These are phyloP conservation scores for Fusarium equiseti DNA, from an alignment of 2,329 filamentous ascomycete genomes.

Conservation along the genomic window DNA sequence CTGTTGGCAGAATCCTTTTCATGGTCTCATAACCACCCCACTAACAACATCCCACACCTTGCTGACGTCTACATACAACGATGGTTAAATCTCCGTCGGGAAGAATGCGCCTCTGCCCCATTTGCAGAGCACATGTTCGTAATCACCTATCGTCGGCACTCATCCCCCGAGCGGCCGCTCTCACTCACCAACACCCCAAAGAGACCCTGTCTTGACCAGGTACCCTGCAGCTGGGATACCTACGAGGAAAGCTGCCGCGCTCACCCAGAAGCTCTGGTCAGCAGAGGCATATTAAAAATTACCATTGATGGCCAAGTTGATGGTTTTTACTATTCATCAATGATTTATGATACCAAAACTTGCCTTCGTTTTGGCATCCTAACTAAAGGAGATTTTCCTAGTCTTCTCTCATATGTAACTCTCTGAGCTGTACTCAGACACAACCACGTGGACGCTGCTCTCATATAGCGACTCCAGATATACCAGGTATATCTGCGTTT, in stretches of 20 bases:
- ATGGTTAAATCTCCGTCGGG: constrained; percentile 37
- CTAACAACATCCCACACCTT: constrained; percentile 25
- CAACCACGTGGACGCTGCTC: background rate
- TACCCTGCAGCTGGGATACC: constrained; percentile 28
- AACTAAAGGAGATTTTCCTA: background rate
- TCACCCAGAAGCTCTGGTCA: constrained; percentile 15
- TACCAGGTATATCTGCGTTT: background rate
- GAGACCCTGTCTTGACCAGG: constrained; percentile 24
- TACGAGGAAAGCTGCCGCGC: constrained; percentile 29
- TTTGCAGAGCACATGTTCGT: constrained; percentile 16
- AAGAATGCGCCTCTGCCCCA: constrained; percentile 10
- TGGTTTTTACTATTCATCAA: background rate
- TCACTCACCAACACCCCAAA: constrained; percentile 21
- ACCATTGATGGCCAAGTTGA: constrained; percentile 22
- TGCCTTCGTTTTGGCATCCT: background rate
- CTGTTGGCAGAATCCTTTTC: constrained; percentile 18
- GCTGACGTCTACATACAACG: constrained; percentile 20
- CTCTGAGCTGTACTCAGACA: background rate
- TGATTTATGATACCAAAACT: background rate
- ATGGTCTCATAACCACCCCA: constrained; percentile 9
- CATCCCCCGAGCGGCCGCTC: constrained; percentile 36
- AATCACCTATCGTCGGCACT: constrained; percentile 13
- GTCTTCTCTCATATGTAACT: background rate
- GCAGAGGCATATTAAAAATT: background rate
- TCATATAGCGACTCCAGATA: background rate